Evolutionary conservation across 768 basidiomycete genomes (phyloP), one percentile per base, ranked within the genome.

Genomic region (Amanita thiersii): DNA sequence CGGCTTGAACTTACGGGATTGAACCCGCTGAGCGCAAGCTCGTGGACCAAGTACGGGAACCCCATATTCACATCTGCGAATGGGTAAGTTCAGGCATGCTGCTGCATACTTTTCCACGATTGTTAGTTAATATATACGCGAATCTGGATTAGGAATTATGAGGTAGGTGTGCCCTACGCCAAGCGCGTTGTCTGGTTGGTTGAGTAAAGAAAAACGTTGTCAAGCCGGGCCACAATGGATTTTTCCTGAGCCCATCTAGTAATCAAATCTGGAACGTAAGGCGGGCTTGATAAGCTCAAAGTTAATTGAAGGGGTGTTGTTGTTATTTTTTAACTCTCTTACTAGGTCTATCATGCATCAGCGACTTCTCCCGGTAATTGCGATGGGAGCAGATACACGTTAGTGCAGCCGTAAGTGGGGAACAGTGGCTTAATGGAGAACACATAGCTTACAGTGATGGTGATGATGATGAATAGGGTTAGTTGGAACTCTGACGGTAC

Each of bases 181-280:
- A n/a, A n/a, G n/a, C n/a, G n/a, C n/a, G n/a, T n/a, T n/a, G n/a
- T n/a, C n/a, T n/a, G n/a, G n/a, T n/a, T n/a, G n/a, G 4, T n/a
- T 25, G 9, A 38, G 5, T 24, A 7, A 45, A 43, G 11, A 37
- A 28, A 5, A 5, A 7, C 12, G 17, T 28, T 24, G n/a, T 14
- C 39, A 33, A 62, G 56, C 61, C 62, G 32, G 62, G 62, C 1
- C 61, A 64, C 45, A 61, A 63, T 38, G 61, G 62, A 0, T 62
- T 59, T 45, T 64, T 61, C 55, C 31, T 51, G 12, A 58, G 61
- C 37, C 56, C 60, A 1, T 55, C 53, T 39, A 52, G 51, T 7
- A 51, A 44, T 20, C 26, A 57, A 15, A 52, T 48, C 26, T 50
- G 46, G 46, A 59, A 51, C 39, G 61, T 61, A 9, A 9, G 29